Conservation (phyloP, 1,139 yeast genomes). For the Debaryomyces udenii region DNA sequence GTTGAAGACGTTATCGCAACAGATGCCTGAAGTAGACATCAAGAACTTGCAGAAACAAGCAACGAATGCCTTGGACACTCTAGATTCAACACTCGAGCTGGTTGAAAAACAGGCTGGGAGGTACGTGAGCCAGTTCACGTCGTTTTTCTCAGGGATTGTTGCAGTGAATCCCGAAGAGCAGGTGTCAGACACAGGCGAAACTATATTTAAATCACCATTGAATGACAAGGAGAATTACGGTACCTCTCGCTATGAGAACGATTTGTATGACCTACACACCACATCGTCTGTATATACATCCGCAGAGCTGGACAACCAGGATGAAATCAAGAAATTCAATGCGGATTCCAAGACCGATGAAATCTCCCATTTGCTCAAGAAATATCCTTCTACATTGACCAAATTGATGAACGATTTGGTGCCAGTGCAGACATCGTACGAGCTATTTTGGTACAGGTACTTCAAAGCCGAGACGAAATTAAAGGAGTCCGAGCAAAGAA, state of each 20-base stretch:
- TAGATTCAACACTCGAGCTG: slow-evolving; percentile 68
- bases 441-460: slow-evolving; percentile 77
- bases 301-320: slow-evolving; percentile 21
- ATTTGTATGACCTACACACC: slow-evolving; percentile 46
- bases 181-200: slow-evolving; percentile 21
- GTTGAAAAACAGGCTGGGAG: slow-evolving; percentile 67
- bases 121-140: slow-evolving; percentile 59
- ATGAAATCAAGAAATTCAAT: slow-evolving; percentile 33
- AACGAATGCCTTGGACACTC: slow-evolving; percentile 59
- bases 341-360: slow-evolving; percentile 55
- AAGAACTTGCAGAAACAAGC: slow-evolving; percentile 43
- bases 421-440: slow-evolving; percentile 61
- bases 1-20: slow-evolving; percentile 26
- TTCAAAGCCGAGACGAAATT: slow-evolving; percentile 59
- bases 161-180: slow-evolving; percentile 34
- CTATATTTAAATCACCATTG: slow-evolving; percentile 25
- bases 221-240: slow-evolving; percentile 38
- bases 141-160: slow-evolving; percentile 58
- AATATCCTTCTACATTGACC: slow-evolving; percentile 54
- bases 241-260: slow-evolving; percentile 43
- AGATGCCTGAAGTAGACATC: slow-evolving; percentile 22
- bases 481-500: slow-evolving; percentile 62
- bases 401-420: slow-evolving; percentile 66
- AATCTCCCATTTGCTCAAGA: slow-evolving; percentile 50
- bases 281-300: slow-evolving; percentile 23